Base-by-base conservation (phyloP, 225 moss, liverwort and hornwort genomes). In the Lunularia cruciata region DNA sequence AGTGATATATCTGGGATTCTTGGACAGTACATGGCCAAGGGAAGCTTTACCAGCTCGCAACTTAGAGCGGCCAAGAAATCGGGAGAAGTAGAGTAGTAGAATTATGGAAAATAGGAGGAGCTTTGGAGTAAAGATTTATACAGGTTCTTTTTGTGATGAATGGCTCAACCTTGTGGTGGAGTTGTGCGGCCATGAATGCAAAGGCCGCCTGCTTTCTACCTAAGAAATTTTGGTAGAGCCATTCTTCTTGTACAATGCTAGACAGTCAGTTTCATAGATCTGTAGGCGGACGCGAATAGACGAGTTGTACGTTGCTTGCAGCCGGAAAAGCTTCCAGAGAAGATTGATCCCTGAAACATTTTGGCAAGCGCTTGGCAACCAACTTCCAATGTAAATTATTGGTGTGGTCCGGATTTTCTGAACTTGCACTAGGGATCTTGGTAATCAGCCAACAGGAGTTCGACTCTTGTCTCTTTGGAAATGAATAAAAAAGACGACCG, bases 161-260 rank as follows among this genome's bases (percentile, higher is more conserved):
- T 61, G 39, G 39, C 23, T 39, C 61, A 40, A 61, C 61, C 61
- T 23, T 40, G 61, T 40, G 40, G 39, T 0, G 6, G 39, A 10
- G 61, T 38, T 39, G 39, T n/a, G 30, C 15, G 23, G n/a, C 38
- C 0, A 10, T 23, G 10, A 14, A 1, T 16, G 3, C 25, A 20
- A 0, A 0, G n/a, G 38, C 6, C 32, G 19, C 15, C 9, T 8
- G 6, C 33, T 7, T 6, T 4, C 38, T 60, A 25, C 40, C 25
- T 11, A 3, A 23, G 39, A 40, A 61, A 39, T 25, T 12, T 40
- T 37, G 13, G 40, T 13, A 15, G 61, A 61, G 40, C 39, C 40
- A 40, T 39, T 14, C 61, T 3, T 57, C 10, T 12, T 40, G 61
- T 61, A 61, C 12, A 61, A 39, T 59, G 59, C 9, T n/a, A 59